These are phyloP conservation scores for Colletotrichum navitas DNA, from an alignment of 2,329 filamentous ascomycete genomes.

Conservation along the genomic window DNA sequence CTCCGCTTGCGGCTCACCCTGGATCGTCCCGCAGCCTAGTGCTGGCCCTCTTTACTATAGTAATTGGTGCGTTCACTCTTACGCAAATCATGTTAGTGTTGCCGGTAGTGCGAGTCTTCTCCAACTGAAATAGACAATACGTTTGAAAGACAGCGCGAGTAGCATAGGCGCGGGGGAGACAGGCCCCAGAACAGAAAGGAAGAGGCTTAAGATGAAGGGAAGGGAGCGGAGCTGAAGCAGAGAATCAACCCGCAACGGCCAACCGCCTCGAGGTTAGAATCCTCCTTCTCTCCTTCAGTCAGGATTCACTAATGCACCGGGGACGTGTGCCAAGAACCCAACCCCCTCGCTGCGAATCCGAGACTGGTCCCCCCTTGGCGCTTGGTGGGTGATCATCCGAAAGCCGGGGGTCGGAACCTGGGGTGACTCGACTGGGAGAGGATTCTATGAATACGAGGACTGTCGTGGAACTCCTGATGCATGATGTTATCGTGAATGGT, in stretches of 20 bases:
- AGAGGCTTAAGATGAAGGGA: neutral
- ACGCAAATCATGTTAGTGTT: neutral
- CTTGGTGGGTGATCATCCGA: conserved; percentile 28
- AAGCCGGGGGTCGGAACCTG: neutral
- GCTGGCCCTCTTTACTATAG: conserved; percentile 2
- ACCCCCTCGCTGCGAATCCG: conserved; percentile 10
- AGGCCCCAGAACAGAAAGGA: neutral
- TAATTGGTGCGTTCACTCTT: neutral
- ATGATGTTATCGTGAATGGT: neutral
- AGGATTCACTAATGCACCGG: conserved; percentile 30
- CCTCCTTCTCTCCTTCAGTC: conserved; percentile 3
- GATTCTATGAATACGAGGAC: conserved; percentile 27
- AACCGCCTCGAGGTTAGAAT: conserved; percentile 11
- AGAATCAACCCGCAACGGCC: neutral
- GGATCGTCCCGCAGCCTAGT: conserved; percentile 32
- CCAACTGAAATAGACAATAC: neutral
- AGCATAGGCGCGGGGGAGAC: neutral
- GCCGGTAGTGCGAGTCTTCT: neutral
- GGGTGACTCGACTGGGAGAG: conserved; percentile 24
- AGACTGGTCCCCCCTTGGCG: conserved; percentile 18
- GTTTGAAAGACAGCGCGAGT: neutral
- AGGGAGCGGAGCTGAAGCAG: conserved; percentile 13
- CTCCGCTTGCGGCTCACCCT: conserved; percentile 24
- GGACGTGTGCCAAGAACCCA: conserved; percentile 34
- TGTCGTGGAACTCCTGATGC: conserved; percentile 31